A percentile compares a stretch with the other conserved stretches of the same genome.
Conservation (phyloP, 257 asterid species). For the Penstemon eatonii region DNA sequence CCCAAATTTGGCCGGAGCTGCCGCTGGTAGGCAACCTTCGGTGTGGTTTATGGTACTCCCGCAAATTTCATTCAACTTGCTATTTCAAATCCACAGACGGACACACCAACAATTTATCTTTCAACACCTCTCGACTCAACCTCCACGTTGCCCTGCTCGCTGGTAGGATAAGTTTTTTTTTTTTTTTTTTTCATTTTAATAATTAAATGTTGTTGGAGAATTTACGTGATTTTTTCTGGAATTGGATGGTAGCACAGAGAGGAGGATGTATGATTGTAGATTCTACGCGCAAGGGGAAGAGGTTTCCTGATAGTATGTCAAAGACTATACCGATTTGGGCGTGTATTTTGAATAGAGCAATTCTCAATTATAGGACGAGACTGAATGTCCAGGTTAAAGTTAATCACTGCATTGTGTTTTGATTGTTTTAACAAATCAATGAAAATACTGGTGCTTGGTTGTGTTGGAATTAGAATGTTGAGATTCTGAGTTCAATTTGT, state of each 20-base stretch:
- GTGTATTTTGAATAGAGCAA: constrained; percentile 84
- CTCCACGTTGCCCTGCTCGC: constrained; percentile 86
- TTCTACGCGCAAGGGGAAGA: constrained; percentile 91
- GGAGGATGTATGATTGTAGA: constrained; percentile 95
- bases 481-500: too few species aligned
- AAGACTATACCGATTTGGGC: constrained; percentile 98
- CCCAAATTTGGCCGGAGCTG: constrained; percentile 86
- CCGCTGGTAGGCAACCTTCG: constrained; percentile 94
- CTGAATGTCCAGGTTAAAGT: constrained; percentile 32
- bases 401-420: too few species aligned
- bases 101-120: constrained; percentile 86
- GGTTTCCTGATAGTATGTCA: constrained; percentile 98
- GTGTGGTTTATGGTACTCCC: constrained; percentile 91
- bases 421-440: too few species aligned
- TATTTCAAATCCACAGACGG: constrained; percentile 99
- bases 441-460: constrained; percentile 5
- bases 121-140: constrained; percentile 86
- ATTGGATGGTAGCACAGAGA: constrained; percentile 65
- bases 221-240: constrained; percentile 31
- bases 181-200: too few species aligned
- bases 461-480: not conserved
- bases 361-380: constrained; percentile 42
- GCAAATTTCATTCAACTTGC: constrained; percentile 60
- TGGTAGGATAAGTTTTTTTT: constrained; percentile 38
- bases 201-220: not conserved